phyloP scores from a whole-genome alignment of 306 rosid species.

The Cyclanthera cordifolia region DNA sequence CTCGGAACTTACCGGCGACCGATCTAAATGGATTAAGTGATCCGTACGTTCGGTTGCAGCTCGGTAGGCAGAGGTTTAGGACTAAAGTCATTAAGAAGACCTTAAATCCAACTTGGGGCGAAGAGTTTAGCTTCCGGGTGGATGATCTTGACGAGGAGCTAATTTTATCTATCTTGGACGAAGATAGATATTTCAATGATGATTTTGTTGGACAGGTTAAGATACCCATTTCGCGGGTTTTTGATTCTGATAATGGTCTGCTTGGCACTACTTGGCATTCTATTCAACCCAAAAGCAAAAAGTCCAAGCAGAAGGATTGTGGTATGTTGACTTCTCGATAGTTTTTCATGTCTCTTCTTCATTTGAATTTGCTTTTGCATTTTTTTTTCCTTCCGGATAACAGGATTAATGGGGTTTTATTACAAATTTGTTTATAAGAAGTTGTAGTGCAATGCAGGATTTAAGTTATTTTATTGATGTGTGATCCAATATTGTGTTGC shows the following conservation, averaged over 20 bases:
- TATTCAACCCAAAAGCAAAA: slow-evolving; percentile 57
- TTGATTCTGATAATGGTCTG: slow-evolving; percentile 48
- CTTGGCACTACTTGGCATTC: slow-evolving; percentile 62
- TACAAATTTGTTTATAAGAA: neutral
- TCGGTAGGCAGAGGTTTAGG: slow-evolving; percentile 66
- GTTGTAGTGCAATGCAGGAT: neutral
- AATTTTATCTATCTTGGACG: slow-evolving; percentile 55
- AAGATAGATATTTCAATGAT: slow-evolving; percentile 70
- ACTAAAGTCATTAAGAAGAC: slow-evolving; percentile 73
- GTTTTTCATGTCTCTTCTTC: neutral
- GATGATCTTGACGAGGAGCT: slow-evolving; percentile 64
- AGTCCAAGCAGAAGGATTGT: slow-evolving; percentile 57
- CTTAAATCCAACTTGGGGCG: slow-evolving; percentile 66
- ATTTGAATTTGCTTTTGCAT: neutral
- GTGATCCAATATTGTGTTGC: neutral
- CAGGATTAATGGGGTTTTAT: neutral
- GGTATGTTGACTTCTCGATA: slow-evolving; percentile 32
- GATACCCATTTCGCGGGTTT: slow-evolving; percentile 49
- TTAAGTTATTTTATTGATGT: neutral
- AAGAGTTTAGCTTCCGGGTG: slow-evolving; percentile 61
- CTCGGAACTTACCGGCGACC: slow-evolving; percentile 42
- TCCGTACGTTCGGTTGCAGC: slow-evolving; percentile 61
- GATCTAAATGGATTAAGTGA: slow-evolving; percentile 57
- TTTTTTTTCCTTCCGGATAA: neutral
- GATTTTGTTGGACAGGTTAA: slow-evolving; percentile 56